Conservation (phyloP, 495 filamentous ascomycete genomes). For the Hypoxylon cercidicola region DNA sequence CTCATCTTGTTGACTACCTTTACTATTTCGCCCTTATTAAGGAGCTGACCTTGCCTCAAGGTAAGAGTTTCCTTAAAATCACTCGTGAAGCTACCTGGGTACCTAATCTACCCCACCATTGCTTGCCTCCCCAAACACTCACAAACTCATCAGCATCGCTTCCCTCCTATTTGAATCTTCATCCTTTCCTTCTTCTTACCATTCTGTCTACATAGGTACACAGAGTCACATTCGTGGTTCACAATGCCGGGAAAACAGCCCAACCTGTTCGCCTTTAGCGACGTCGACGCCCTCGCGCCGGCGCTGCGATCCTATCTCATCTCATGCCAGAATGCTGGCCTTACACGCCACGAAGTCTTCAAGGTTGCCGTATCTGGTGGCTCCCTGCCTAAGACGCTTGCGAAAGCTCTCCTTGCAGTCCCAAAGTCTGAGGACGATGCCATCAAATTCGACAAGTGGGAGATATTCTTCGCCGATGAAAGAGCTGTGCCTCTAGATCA, state of each 20-base stretch:
- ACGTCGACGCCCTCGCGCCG: constrained; percentile 72
- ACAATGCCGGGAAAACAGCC: constrained; percentile 76
- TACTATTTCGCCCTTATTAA: constrained; percentile 4
- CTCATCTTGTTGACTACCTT: constrained; percentile 13
- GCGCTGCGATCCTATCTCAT: constrained; percentile 84
- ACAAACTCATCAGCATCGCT: not conserved
- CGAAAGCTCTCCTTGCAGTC: constrained; percentile 75
- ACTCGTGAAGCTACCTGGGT: constrained; percentile 28
- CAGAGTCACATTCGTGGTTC: constrained; percentile 14
- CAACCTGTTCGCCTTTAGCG: constrained; percentile 84
- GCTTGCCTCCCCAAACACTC: constrained; percentile 22
- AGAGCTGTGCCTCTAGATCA: constrained; percentile 92
- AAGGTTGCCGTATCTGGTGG: constrained; percentile 94
- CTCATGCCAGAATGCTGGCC: constrained; percentile 76
- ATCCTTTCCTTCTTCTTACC: not conserved
- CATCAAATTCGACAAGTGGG: constrained; percentile 86
- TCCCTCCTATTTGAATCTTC: not conserved
- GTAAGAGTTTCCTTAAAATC: constrained; percentile 20
- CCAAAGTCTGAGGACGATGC: constrained; percentile 69
- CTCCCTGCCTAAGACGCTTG: constrained; percentile 88
- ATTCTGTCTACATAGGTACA: not conserved
- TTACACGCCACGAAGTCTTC: constrained; percentile 83
- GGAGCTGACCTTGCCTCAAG: constrained; percentile 8
- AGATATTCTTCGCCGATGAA: constrained; percentile 99
- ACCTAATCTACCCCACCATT: constrained; percentile 27